Conservation (phyloP, 306 rosid genomes). For the Luffa acutangula region DNA sequence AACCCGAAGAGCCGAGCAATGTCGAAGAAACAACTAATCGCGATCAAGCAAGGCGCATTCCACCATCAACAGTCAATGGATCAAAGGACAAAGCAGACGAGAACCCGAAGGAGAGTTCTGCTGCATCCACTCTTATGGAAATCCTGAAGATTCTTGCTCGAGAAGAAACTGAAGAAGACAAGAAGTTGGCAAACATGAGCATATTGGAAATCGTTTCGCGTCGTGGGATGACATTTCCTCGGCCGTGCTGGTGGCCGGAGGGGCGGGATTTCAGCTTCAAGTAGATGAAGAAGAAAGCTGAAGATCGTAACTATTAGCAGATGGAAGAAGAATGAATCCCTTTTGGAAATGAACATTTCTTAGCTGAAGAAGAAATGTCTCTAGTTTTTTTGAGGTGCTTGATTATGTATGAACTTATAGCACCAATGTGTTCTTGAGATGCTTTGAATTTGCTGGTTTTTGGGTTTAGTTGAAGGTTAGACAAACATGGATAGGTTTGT, state of each 20-base stretch:
- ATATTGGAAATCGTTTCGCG: background rate
- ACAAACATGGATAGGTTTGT: background rate
- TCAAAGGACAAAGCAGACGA: background rate
- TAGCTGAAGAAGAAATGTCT: background rate
- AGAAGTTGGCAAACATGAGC: background rate
- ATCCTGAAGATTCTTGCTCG: background rate
- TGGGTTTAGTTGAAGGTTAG: background rate
- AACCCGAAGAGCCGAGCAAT: background rate
- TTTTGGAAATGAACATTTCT: background rate
- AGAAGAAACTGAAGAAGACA: background rate
- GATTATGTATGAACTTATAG: background rate
- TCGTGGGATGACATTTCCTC: background rate
- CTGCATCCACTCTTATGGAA: background rate
- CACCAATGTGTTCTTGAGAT: background rate
- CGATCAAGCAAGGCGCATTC: background rate
- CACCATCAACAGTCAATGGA: background rate
- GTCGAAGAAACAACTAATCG: background rate
- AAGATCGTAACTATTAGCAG: background rate
- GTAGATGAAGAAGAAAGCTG: background rate
- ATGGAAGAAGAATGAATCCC: background rate
- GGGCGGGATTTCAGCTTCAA: background rate
- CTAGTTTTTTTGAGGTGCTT: background rate
- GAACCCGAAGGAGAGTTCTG: background rate
- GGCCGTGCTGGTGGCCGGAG: constrained; percentile 7
- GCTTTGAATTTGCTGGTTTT: background rate